Evolutionary conservation across 768 basidiomycete species (phyloP), one percentile per base, ranked within the genome.

Genomic region (Collybiopsis luxurians): DNA sequence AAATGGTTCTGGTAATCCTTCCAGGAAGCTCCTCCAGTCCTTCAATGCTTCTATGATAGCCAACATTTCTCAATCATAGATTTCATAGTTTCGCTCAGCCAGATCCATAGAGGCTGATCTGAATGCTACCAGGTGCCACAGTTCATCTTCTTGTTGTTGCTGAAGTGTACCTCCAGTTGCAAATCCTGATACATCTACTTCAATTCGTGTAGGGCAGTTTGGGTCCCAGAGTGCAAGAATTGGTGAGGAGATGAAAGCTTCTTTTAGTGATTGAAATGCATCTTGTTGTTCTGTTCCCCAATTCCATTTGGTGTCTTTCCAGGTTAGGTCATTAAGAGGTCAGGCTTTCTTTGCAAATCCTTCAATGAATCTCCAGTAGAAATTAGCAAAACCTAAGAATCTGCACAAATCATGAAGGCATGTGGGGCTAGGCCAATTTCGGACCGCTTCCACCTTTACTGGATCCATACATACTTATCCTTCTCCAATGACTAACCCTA

Each of bases 1-100:
- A 19, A 57, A 49, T 27, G 23, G 34, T 59, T 11, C 24, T 2
- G 31, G 12, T 9, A 40, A 43, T 34, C 60, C 61, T 7, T 24
- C 4, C 10, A 55, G 27, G 7, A 19, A 57, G 9, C 53, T 51
- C 2, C 49, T 19, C 58, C 24, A 53, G 27, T 61, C 34, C 26
- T 60, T 47, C 54, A 72, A 63, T 2, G 67, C 59, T 27, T 66
- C 57, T 13, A 82, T 64, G 45, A 83, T 72, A 1, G 76, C 77
- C 0, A 82, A 67, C 13, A 82, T 64, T 66, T 84, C 81, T 59
- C 78, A 76, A 57, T 85, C 74, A 56, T 81, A 71, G 19, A 79
- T 73, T 13, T 78, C 66, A 58, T 84, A 83, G 61, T 82, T 83
- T 1, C 64, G 27, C 60, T 85, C 74, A 0, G 74, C 63, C 0